Conservation (phyloP, 2,329 filamentous ascomycete species). For the Calonectria henricotiae region DNA sequence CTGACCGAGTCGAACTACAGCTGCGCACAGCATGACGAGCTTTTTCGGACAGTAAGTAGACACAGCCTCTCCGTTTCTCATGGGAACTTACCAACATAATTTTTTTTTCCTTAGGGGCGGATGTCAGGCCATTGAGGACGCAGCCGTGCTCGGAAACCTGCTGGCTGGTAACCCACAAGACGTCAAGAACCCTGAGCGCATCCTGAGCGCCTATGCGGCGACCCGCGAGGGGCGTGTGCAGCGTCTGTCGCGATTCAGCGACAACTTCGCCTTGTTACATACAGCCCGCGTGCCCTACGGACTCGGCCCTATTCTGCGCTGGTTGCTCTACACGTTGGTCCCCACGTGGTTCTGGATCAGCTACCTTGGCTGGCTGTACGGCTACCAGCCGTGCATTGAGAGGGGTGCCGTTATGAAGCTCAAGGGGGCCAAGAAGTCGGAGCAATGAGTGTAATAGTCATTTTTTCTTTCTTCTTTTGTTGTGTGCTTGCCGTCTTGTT, state of each 20-base stretch:
- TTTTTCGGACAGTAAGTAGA: conserved; percentile 38
- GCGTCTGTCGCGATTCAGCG: conserved; percentile 31
- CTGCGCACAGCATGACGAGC: conserved; percentile 36
- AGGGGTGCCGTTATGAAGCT: conserved; percentile 28
- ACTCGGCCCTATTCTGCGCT: conserved; percentile 29
- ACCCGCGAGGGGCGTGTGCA: conserved; percentile 29
- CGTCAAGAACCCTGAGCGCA: conserved; percentile 25
- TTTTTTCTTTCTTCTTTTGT: conserved; percentile 16
- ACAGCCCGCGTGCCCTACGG: conserved; percentile 33
- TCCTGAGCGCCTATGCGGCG: conserved; percentile 28
- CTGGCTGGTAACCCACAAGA: conserved; percentile 24
- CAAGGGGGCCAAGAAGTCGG: conserved; percentile 20
- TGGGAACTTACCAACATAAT: neutral
- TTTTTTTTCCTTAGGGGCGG: conserved; percentile 17
- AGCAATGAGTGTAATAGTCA: conserved; percentile 5
- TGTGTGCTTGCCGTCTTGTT: neutral
- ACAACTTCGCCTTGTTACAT: conserved; percentile 35
- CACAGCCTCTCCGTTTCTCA: neutral
- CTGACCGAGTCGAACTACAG: conserved; percentile 24
- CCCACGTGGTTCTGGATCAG: conserved; percentile 37
- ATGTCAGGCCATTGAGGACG: conserved; percentile 35
- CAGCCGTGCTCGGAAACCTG: conserved; percentile 34
- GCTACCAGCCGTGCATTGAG: conserved; percentile 34
- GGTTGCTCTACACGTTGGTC: conserved; percentile 34
- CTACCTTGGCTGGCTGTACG: conserved; percentile 33